Conservation (phyloP, 2,329 filamentous ascomycete genomes). For the Fusarium odoratissimum region DNA sequence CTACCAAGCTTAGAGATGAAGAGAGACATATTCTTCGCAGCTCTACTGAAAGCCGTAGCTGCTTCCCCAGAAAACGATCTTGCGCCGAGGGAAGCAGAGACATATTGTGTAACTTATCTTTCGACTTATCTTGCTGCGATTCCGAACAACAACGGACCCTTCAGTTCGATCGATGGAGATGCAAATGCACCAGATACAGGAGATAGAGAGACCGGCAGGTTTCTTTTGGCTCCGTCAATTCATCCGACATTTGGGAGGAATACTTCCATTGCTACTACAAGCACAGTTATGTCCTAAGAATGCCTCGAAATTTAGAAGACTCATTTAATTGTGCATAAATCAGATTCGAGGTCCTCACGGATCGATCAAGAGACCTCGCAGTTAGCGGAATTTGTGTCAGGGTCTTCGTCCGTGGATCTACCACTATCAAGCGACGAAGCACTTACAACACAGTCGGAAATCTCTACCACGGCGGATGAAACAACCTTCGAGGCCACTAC, state of each 20-base stretch:
- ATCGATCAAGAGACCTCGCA: neutral
- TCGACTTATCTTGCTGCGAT: neutral
- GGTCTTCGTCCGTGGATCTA: rapidly evolving
- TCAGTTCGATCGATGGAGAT: neutral
- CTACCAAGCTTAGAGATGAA: rapidly evolving
- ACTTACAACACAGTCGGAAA: rapidly evolving
- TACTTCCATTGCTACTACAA: neutral
- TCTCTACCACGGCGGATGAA: neutral
- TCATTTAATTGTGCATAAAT: neutral
- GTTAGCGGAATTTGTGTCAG: rapidly evolving
- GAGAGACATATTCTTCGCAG: rapidly evolving
- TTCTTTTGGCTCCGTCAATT: rapidly evolving
- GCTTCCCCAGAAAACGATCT: rapidly evolving
- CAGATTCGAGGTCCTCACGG: rapidly evolving
- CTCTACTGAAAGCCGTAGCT: rapidly evolving
- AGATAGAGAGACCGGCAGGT: neutral
- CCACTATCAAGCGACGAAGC: rapidly evolving
- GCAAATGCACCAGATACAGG: rapidly evolving
- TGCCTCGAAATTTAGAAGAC: rapidly evolving
- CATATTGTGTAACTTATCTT: neutral
- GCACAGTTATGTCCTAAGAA: rapidly evolving
- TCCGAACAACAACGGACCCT: rapidly evolving
- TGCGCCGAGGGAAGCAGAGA: neutral
- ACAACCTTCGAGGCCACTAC: neutral
- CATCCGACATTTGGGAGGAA: neutral